A percentile compares a stretch with the other conserved stretches of the same genome.
These are phyloP conservation scores for Scleroderma citrinum DNA, from an alignment of 768 basidiomycete genomes.

Conservation along the genomic window DNA sequence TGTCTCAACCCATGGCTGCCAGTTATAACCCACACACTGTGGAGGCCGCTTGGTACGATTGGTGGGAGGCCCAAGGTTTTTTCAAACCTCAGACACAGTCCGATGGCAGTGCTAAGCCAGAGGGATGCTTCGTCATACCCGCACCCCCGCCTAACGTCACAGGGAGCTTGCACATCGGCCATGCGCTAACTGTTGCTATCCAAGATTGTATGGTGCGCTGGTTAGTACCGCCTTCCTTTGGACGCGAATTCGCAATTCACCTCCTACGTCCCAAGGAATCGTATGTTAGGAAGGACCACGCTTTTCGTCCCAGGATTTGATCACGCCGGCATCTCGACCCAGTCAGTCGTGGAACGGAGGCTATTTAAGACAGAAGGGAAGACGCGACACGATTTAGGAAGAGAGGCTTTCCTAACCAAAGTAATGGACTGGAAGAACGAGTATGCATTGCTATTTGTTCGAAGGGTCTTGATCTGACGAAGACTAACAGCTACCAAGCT, in stretches of 20 bases:
- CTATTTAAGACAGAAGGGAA: constrained; percentile 76
- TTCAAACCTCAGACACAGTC: constrained; percentile 69
- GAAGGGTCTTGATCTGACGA: not conserved
- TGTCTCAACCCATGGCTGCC: constrained; percentile 81
- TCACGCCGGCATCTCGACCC: constrained; percentile 97
- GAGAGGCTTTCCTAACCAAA: constrained; percentile 83
- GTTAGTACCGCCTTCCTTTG: constrained; percentile 36
- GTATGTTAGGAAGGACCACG: constrained; percentile 90
- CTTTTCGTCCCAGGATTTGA: constrained; percentile 94
- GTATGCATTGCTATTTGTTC: constrained; percentile 41
- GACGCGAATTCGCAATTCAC: not conserved
- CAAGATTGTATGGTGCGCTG: constrained; percentile 89
- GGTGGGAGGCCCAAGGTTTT: constrained; percentile 91
- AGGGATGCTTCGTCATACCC: constrained; percentile 79
- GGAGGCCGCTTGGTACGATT: constrained; percentile 96
- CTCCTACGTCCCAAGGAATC: constrained; percentile 54
- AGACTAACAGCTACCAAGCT: constrained; percentile 67
- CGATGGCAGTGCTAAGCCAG: constrained; percentile 52
- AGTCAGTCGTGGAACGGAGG: constrained; percentile 94
- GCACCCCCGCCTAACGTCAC: constrained; percentile 96
- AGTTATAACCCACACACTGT: constrained; percentile 95
- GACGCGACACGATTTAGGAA: constrained; percentile 90
- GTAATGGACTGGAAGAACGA: constrained; percentile 98
- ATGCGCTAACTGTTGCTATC: constrained; percentile 86
- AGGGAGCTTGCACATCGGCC: constrained; percentile 91